These are phyloP conservation scores for Endothia cerciana DNA, from an alignment of 2,329 filamentous ascomycete genomes.

Conservation along the genomic window DNA sequence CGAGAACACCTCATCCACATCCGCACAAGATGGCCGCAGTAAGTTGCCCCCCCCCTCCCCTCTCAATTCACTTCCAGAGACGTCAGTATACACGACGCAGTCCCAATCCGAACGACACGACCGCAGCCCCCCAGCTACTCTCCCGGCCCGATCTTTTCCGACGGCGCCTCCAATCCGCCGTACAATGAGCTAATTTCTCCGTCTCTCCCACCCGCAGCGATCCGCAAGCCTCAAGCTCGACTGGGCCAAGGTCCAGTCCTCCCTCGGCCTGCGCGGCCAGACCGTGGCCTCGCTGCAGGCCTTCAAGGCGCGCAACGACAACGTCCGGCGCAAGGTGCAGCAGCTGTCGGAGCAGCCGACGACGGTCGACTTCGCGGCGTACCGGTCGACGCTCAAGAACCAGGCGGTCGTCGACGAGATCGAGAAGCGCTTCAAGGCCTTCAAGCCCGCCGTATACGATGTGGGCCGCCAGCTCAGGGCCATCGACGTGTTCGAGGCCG, in stretches of 20 bases:
- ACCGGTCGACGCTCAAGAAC: conserved; percentile 95
- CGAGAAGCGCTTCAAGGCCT: conserved; percentile 89
- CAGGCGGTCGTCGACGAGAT: conserved; percentile 93
- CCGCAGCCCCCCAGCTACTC: neutral
- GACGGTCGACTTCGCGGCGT: conserved; percentile 89
- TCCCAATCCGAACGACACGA: neutral
- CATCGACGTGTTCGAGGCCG: conserved; percentile 96
- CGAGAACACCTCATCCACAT: conserved; percentile 32
- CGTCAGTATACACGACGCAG: neutral
- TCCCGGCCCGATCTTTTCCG: conserved; percentile 13
- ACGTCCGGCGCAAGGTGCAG: conserved; percentile 92
- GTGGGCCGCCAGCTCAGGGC: conserved; percentile 93
- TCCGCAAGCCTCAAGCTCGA: conserved; percentile 99
- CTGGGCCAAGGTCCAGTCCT: conserved; percentile 93
- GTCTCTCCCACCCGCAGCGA: conserved; percentile 64
- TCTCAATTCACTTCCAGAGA: conserved; percentile 33
- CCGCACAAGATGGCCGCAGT: conserved; percentile 67
- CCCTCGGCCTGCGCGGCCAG: conserved; percentile 94
- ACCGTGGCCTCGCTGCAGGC: conserved; percentile 88
- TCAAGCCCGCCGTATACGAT: conserved; percentile 94
- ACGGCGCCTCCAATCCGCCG: neutral
- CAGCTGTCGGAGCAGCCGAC: conserved; percentile 82
- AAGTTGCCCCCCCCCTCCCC: conserved; percentile 40
- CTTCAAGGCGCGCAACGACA: conserved; percentile 99
- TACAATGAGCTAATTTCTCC: conserved; percentile 59